Percentiles rank a stretch among this genome's conserved stretches.
These are phyloP conservation scores for Aspergillus glaucus DNA, from an alignment of 2,329 filamentous ascomycete species.

Conservation along the genomic window DNA sequence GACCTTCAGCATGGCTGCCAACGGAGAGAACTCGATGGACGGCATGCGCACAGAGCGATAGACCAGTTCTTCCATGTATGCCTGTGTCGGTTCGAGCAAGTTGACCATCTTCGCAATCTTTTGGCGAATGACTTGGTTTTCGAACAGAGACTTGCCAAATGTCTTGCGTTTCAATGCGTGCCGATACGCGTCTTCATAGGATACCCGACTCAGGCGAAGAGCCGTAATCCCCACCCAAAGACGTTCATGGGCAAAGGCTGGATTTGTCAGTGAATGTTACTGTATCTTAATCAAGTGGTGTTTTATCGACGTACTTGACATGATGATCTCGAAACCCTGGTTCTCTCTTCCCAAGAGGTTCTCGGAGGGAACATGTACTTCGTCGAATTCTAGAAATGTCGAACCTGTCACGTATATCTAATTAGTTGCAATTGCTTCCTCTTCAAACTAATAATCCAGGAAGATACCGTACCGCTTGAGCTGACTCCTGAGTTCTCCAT, in stretches of 20 bases:
- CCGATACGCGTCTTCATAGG: conserved; percentile 5
- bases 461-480: conserved; percentile 61
- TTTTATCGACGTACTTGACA: conserved; percentile 33
- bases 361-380: conserved; percentile 69
- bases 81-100: conserved; percentile 5
- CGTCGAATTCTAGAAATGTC: conserved; percentile 69
- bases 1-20: conserved; percentile 14
- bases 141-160: conserved; percentile 8
- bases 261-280: neutral
- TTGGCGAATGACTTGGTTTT: conserved; percentile 9
- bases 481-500: conserved; percentile 25
- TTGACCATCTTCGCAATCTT: conserved; percentile 9
- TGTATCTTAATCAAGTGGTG: neutral
- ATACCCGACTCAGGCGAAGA: conserved; percentile 6
- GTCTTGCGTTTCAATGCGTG: conserved; percentile 8
- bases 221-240: conserved; percentile 11
- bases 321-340: conserved; percentile 71
- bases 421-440: neutral
- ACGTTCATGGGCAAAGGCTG: conserved; percentile 9
- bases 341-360: conserved; percentile 70
- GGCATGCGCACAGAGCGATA: conserved; percentile 5
- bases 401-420: conserved; percentile 49
- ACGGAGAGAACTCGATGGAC: conserved; percentile 5
- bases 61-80: conserved; percentile 6
- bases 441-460: neutral